Evolutionary conservation across 352 stramenopile genomes (phyloP), one percentile per base, ranked within the genome.

Genomic region (Phytophthora chlamydospora): DNA sequence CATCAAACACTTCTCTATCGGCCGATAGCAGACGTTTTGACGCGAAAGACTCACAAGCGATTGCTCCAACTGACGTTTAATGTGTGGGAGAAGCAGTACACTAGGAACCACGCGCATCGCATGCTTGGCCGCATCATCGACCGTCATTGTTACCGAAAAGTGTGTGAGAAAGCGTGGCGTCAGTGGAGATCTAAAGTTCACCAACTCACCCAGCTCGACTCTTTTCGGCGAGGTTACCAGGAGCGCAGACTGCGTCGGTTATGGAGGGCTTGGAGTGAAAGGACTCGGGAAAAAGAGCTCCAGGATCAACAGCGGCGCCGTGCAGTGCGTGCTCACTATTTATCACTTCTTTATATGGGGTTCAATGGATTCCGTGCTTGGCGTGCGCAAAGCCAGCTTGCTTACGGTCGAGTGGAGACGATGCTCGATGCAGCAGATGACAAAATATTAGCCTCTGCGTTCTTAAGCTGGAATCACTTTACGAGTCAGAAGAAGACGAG

Each of bases 271-370:
- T 79, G 71, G 71, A 62, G 52, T 27, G 29, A 40, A 31, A 33
- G 39, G 21, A 58, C 67, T 3, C 41, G 29, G 40, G 35, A 71
- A 43, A 62, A 69, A 24, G 46, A 56, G 31, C 44, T 21, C 3
- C 53, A 40, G 29, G 71, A 79, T 27, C 58, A 58, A 27, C 46
- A 63, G 35, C 63, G 71, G 4, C 62, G 71, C 16, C 55, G 54
- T 9, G 67, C 71, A 35, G 67, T 72, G 29, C 71, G 67, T 32
- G 48, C 58, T 17, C 36, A 56, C n/a, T 79, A 79, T 48, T 47
- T 71, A 19, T 43, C 33, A 6, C 32, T 68, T 33, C 41, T 79
- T 27, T 40, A 40, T 3, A 63, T 62, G 13, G 66, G 66, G 0
- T 64, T 68, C 4, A 14, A 17, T 21, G 61, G 49, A 7, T 64